Evolutionary conservation across 2,329 filamentous ascomycete genomes (phyloP), one percentile per base, ranked within the genome.

Genomic region (Fusarium pseudonygamai): DNA sequence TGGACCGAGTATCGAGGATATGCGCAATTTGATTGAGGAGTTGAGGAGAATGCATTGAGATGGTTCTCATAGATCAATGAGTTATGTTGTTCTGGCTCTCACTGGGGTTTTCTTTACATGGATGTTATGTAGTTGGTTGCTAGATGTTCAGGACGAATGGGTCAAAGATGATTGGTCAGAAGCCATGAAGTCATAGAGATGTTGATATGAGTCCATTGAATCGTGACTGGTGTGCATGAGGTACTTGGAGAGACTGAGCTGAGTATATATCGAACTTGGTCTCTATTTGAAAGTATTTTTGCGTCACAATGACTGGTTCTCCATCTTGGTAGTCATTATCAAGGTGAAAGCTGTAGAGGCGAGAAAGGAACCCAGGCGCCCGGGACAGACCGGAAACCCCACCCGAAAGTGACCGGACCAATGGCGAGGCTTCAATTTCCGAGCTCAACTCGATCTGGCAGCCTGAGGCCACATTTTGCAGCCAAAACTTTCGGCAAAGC

Each of bases 1-100:
- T 73, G 92, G 85, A 61, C 91, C 84, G 71, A 89, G 85, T 85
- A 81, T 93, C 72, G 87, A 91, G 81, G 80, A 90, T 84, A 87
- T 92, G 82, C 85, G 90, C 55, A 88, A 87, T 58, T 77, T 90
- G 60, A 84, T 93, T 5, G 90, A 92, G 77, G 88, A 90, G 77
- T 79, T 93, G 67, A 88, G 88, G 79, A 84, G 89, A 69, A 83
- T 92, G 81, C 90, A 92, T 80, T 92, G 78, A 82, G 14, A 37
- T 45, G 37, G 26, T 46, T 28, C 12, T 57, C 30, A 67, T 30
- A 34, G 8, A 36, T 46, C n/a, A 39, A 55, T 12, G 22, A 46
- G 32, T 37, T 32, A 30, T 43, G 49, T 7, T 32, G 22, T 46
- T 18, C 30, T 53, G 45, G 28, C 39, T 40, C 24, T 40, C 6